Evolutionary conservation across 2,329 filamentous ascomycete genomes (phyloP).

Genomic region (Cytospora chrysosperma): DNA sequence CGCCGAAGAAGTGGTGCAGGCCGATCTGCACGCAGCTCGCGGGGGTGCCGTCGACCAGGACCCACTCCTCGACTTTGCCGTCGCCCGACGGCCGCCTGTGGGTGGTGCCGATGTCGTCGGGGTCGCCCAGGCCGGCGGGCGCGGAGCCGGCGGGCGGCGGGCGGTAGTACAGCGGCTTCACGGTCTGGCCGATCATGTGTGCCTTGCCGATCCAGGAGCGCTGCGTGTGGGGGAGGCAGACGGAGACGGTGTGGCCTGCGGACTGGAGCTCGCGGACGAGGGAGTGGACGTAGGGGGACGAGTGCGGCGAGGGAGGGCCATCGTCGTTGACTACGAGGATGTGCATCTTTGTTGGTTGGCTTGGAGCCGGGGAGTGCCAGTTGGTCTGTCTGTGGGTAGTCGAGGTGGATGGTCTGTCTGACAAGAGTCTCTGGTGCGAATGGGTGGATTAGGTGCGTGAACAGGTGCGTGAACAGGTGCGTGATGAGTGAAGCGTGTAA

Average conservation of each 20-base stretch:
- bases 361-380: not conserved
- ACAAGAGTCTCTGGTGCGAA: not conserved
- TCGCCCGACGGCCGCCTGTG: constrained; percentile 56
- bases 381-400: not conserved
- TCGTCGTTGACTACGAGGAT: constrained; percentile 76
- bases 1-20: constrained; percentile 74
- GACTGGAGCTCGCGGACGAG: constrained; percentile 68
- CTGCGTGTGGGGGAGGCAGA: constrained; percentile 87
- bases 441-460: not conserved
- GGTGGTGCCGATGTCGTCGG: constrained; percentile 66
- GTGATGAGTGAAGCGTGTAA: not conserved
- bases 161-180: constrained; percentile 82
- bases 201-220: constrained; percentile 98
- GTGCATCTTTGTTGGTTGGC: constrained; percentile 46
- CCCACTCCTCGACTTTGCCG: constrained; percentile 69
- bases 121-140: constrained; percentile 39
- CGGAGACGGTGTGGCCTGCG: constrained; percentile 83
- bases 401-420: not conserved
- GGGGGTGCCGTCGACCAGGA: constrained; percentile 77
- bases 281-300: constrained; percentile 77
- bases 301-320: constrained; percentile 73
- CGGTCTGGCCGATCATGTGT: constrained; percentile 86
- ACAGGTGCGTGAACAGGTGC: too few species aligned
- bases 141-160: constrained; percentile 42
- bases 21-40: constrained; percentile 82